A percentile compares a stretch with the other conserved stretches of the same genome.
Evolutionary conservation across 2,329 filamentous ascomycete species (phyloP).

Genomic region (Trichoderma aggressivum): DNA sequence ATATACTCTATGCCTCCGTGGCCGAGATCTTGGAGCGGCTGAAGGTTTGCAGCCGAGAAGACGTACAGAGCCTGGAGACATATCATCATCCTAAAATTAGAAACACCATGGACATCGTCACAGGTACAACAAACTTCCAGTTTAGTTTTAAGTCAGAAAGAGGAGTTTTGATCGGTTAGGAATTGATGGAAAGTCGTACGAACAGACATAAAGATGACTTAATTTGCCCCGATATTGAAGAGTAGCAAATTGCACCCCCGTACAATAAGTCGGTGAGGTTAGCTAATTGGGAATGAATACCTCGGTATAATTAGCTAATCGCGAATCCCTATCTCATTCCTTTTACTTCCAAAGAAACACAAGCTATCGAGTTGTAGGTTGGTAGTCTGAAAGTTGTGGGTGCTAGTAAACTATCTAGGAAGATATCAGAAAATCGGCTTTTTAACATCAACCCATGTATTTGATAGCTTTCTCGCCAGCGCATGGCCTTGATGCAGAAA

Average conservation of each 20-base stretch:
- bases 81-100: slow-evolving; percentile 35
- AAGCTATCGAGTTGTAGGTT: not conserved
- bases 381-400: not conserved
- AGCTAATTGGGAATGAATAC: not conserved
- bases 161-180: not conserved
- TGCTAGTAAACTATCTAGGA: not conserved
- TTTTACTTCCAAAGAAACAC: not conserved
- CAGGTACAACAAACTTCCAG: slow-evolving; percentile 25
- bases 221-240: not conserved
- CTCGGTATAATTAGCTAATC: not conserved
- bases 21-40: slow-evolving; percentile 44
- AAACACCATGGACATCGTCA: slow-evolving; percentile 40
- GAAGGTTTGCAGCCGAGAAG: slow-evolving; percentile 33
- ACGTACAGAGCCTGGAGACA: slow-evolving; percentile 27
- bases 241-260: not conserved
- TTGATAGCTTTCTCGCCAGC: not conserved
- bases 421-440: not conserved
- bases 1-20: slow-evolving; percentile 42
- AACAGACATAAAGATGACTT: not conserved
- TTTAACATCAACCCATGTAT: not conserved
- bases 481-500: not conserved
- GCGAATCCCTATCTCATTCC: not conserved
- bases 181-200: not conserved
- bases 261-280: not conserved
- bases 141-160: not conserved